Conservation (phyloP, 140 eudicot genomes). For the Cichorium intybus region DNA sequence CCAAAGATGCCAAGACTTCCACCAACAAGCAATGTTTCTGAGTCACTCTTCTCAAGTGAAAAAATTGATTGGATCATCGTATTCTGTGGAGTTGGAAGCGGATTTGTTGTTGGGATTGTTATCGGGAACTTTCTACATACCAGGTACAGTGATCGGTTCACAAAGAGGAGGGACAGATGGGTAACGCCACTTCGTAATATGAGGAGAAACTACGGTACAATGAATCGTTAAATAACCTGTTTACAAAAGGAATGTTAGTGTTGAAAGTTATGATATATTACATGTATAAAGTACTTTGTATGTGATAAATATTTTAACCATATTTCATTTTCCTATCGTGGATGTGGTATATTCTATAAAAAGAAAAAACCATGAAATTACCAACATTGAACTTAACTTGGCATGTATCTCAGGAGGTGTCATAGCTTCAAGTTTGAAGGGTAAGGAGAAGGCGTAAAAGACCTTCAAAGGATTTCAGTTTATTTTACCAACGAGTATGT, state of each 20-base stretch:
- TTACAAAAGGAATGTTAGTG: neutral
- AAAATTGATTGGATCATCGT: constrained; percentile 12
- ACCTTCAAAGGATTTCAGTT: neutral
- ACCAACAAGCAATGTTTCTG: neutral
- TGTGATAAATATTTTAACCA: neutral
- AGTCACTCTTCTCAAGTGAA: constrained; percentile 14
- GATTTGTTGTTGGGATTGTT: constrained; percentile 10
- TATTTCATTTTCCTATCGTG: neutral
- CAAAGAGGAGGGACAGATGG: constrained; percentile 8
- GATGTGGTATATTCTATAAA: neutral
- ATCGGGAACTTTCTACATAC: neutral
- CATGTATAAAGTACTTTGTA: neutral
- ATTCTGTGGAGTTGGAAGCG: constrained; percentile 18
- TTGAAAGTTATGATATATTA: neutral
- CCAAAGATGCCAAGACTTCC: neutral
- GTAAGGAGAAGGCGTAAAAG: neutral
- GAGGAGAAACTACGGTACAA: neutral
- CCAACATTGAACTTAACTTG: neutral
- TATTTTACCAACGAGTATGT: neutral
- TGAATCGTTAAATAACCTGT: neutral
- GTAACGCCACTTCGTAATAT: constrained; percentile 1
- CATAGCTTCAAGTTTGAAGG: neutral
- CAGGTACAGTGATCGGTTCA: neutral
- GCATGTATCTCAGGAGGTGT: neutral
- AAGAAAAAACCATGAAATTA: neutral